Evolutionary conservation across 1,139 yeast species (phyloP), one percentile per base, ranked within the genome.

Genomic region (Yamadazyma blattariae): DNA sequence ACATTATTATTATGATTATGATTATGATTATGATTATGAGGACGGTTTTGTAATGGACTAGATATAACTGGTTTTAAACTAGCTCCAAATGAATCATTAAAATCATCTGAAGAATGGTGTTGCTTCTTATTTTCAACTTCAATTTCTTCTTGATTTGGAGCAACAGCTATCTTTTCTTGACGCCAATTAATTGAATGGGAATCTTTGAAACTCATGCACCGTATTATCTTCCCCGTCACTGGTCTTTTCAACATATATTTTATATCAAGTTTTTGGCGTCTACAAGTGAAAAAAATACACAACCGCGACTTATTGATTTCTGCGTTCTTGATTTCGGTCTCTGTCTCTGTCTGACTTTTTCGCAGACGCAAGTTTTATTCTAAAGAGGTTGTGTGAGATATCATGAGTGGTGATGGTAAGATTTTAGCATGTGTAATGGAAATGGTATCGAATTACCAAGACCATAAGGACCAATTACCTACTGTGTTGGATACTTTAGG

Each of bases 401-500:
- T n/a, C n/a, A 17, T 17, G 19, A 17, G n/a, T 19, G 17, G 30
- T 10, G 35, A 33, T 19, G 32, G 12, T 7, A 12, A 16, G 28
- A 33, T 33, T 19, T 19, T 33, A 9, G 18, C 14, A 7, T 3
- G 32, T 17, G 5, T 33, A 18, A 26, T 24, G 6, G 35, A 22
- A n/a, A 22, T 33, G 24, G 35, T 24, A 7, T 18, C 15, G 7
- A 17, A 31, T 31, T 15, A 35, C 27, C 13, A 21, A 21, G 7
- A 25, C 12, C 18, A 23, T 13, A 8, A 8, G 16, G 19, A 6
- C 5, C 33, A 28, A 20, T 12, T 32, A 13, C 1, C 16, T 2
- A 29, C 30, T 3, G 29, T 44, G 9, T 29, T 44, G 8, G 40
- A 42, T 4, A 39, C 44, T 15, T 45, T 40, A 34, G 42, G 43